phyloP scores from a whole-genome alignment of 73 alveolate species.

The Breviolum minutum region DNA sequence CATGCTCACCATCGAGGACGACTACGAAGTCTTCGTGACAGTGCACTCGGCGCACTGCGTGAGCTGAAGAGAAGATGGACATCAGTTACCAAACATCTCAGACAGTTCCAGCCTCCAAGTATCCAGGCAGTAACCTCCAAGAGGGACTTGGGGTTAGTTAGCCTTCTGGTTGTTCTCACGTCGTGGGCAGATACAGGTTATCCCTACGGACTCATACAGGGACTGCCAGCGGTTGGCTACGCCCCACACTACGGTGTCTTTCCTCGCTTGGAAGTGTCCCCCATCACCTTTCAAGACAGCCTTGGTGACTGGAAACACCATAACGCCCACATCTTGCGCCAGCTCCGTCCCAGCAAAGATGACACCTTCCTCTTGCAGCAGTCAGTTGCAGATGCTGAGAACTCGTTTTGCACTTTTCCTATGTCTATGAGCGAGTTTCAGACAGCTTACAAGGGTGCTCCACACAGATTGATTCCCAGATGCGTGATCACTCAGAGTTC shows the following conservation, averaged over 20 bases:
- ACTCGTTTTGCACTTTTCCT: neutral
- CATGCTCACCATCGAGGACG: neutral
- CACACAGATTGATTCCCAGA: neutral
- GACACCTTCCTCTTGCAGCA: neutral
- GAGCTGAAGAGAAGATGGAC: slow-evolving; percentile 20
- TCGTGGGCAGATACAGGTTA: neutral
- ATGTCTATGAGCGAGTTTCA: neutral
- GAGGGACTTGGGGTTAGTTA: neutral
- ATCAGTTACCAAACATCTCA: neutral
- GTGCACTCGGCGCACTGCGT: neutral
- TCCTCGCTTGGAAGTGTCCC: neutral
- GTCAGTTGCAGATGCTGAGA: neutral
- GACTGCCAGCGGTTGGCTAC: slow-evolving; percentile 16
- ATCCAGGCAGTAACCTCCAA: neutral
- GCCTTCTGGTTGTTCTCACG: neutral
- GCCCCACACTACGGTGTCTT: neutral
- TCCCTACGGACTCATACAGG: neutral
- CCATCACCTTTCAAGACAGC: neutral
- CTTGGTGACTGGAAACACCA: neutral
- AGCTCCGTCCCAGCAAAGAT: neutral
- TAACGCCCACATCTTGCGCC: neutral
- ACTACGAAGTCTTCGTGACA: neutral
- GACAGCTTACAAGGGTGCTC: neutral
- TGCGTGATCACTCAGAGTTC: neutral
- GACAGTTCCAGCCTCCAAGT: neutral